Evolutionary conservation across 768 basidiomycete species (phyloP).

Genomic region (Lactarius deliciosus): DNA sequence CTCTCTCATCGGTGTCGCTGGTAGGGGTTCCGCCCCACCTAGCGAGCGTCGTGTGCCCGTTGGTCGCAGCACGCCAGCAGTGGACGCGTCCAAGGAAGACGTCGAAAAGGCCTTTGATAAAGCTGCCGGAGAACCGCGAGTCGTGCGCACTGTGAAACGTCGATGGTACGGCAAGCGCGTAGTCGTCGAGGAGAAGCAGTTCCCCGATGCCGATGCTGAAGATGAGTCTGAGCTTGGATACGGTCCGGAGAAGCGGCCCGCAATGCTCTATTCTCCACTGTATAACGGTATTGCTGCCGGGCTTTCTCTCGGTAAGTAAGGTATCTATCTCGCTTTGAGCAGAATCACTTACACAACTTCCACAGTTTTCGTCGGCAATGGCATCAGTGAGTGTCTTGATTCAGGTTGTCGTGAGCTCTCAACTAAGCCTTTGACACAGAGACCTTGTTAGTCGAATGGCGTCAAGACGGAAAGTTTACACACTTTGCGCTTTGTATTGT

Average conservation of each 20-base stretch:
- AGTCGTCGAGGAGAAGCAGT: constrained; percentile 33
- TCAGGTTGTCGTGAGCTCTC: too few relatives aligned
- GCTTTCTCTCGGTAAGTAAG: constrained; percentile 37
- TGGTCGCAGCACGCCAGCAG: constrained; percentile 14
- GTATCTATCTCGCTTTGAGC: not conserved
- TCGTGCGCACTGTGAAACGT: constrained; percentile 37
- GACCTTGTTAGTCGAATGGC: constrained; percentile 54
- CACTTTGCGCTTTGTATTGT: constrained; percentile 46
- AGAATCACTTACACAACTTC: constrained; percentile 29
- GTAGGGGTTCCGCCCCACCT: constrained; percentile 13
- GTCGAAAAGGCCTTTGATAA: constrained; percentile 17
- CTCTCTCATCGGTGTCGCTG: constrained; percentile 31
- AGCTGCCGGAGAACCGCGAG: constrained; percentile 16
- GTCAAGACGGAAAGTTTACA: constrained; percentile 46
- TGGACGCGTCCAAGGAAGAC: constrained; percentile 2
- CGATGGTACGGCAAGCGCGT: constrained; percentile 62
- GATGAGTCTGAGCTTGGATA: constrained; percentile 31
- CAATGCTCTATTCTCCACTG: constrained; percentile 40
- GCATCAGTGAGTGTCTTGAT: constrained; percentile 43
- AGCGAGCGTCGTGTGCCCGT: constrained; percentile 19
- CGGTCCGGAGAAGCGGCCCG: constrained; percentile 35
- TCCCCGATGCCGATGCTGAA: constrained; percentile 24
- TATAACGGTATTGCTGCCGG: constrained; percentile 41
- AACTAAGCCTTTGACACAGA: constrained; percentile 10
- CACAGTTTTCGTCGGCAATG: constrained; percentile 65